phyloP scores from a whole-genome alignment of 805 yeast species.

The Wickerhamiella qilinensis region DNA sequence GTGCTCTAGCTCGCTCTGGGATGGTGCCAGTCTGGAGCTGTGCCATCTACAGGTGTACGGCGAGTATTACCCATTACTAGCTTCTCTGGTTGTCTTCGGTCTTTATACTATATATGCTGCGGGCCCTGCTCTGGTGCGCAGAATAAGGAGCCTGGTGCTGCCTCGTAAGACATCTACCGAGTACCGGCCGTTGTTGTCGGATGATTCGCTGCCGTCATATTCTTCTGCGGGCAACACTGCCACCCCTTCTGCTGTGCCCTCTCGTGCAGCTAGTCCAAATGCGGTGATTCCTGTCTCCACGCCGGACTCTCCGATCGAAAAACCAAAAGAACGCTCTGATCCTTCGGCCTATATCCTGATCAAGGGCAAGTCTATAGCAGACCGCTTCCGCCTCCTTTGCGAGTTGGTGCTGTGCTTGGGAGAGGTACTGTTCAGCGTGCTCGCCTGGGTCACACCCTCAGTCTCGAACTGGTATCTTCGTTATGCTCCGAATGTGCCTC shows the following conservation, averaged over 20 bases:
- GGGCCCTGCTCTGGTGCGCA: neutral
- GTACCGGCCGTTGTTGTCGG: neutral
- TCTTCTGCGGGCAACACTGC: too few species aligned
- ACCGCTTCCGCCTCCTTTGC: conserved; percentile 10
- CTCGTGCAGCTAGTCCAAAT: too few species aligned
- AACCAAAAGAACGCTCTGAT: conserved; percentile 11
- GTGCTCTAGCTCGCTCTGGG: neutral
- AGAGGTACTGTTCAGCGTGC: conserved; percentile 1
- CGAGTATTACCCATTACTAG: neutral
- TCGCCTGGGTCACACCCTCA: neutral
- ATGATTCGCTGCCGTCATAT: neutral
- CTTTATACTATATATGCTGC: neutral
- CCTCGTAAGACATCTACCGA: neutral
- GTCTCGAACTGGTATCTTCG: neutral
- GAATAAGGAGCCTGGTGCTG: neutral
- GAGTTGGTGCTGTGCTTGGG: conserved; percentile 10
- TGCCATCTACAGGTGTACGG: neutral
- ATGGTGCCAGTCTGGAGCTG: neutral
- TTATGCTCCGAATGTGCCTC: neutral
- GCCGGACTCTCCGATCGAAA: neutral
- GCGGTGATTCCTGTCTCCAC: too few species aligned
- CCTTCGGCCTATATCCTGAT: conserved; percentile 9
- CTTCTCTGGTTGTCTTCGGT: neutral
- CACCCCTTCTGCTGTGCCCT: too few species aligned
- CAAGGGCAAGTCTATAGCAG: conserved; percentile 10